phyloP scores from a whole-genome alignment of 352 stramenopile genomes.

The Phytophthora pluvialis region DNA sequence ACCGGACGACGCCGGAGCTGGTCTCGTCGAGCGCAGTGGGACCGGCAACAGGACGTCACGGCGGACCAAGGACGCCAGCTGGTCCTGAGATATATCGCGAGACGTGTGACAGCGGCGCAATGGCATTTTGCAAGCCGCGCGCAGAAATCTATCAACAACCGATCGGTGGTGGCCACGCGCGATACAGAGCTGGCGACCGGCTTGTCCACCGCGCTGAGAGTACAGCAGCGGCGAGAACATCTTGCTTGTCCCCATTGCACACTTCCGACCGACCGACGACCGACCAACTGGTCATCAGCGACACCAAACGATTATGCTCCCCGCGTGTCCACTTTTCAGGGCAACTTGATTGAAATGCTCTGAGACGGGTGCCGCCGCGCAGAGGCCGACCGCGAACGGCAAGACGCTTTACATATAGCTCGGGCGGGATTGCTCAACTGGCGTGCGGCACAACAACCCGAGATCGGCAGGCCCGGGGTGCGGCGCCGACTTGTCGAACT shows the following conservation, averaged over 20 bases:
- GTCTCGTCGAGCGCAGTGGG: constrained; percentile 25
- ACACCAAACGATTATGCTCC: constrained; percentile 14
- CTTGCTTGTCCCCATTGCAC: constrained; percentile 5
- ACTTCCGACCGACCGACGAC: too few relatives aligned
- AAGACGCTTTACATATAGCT: constrained; percentile 16
- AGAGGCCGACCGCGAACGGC: constrained; percentile 25
- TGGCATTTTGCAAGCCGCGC: constrained; percentile 1
- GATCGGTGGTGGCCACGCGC: not conserved
- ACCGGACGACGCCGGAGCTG: constrained; percentile 24
- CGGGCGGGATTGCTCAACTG: constrained; percentile 1
- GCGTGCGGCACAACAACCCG: constrained; percentile 10
- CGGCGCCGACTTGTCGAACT: constrained; percentile 14
- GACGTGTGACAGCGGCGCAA: constrained; percentile 39
- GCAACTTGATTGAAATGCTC: constrained; percentile 28
- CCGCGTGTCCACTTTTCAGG: constrained; percentile 39
- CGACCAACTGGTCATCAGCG: too few relatives aligned
- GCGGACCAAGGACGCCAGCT: constrained; percentile 20
- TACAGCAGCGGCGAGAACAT: constrained; percentile 1
- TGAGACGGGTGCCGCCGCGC: constrained; percentile 15
- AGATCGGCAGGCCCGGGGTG: not conserved
- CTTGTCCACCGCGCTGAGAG: constrained; percentile 19
- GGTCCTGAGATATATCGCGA: constrained; percentile 28
- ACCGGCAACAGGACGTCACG: constrained; percentile 24
- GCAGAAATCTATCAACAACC: not conserved
- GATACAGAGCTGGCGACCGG: constrained; percentile 1